phyloP scores from a whole-genome alignment of 2,329 filamentous ascomycete species.

The Colletotrichum tanaceti region DNA sequence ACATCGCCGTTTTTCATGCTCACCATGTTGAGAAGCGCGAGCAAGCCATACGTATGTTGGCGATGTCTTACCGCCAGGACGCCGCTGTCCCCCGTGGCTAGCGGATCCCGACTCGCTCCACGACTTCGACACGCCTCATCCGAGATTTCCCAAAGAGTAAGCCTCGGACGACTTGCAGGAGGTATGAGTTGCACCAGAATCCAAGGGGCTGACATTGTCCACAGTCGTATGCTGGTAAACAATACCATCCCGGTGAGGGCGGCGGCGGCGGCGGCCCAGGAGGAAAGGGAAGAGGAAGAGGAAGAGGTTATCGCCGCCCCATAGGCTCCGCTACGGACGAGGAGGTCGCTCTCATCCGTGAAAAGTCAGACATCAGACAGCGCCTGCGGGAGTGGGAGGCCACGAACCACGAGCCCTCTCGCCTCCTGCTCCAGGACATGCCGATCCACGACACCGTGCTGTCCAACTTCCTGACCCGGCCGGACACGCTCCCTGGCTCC shows the following conservation, averaged over 20 bases:
- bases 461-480: constrained; percentile 52
- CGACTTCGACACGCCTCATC: constrained; percentile 21
- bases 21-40: constrained; percentile 49
- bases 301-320: constrained; percentile 24
- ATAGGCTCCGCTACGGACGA: background rate
- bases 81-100: background rate
- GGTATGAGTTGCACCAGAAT: background rate
- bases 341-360: constrained; percentile 20
- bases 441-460: constrained; percentile 44
- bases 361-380: constrained; percentile 51
- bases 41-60: constrained; percentile 50
- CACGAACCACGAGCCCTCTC: constrained; percentile 48
- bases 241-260: background rate
- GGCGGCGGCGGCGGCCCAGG: background rate
- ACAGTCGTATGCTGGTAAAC: background rate
- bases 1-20: background rate
- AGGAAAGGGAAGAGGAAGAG: constrained; percentile 4
- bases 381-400: constrained; percentile 56
- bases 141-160: constrained; percentile 13
- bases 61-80: constrained; percentile 46
- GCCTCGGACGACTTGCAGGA: background rate
- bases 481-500: constrained; percentile 44
- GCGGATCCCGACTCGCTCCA: constrained; percentile 26
- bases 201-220: background rate
- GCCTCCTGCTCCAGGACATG: constrained; percentile 46